Evolutionary conservation across 352 stramenopile species (phyloP), one percentile per base, ranked within the genome.

Genomic region (Phytopythium boreale): DNA sequence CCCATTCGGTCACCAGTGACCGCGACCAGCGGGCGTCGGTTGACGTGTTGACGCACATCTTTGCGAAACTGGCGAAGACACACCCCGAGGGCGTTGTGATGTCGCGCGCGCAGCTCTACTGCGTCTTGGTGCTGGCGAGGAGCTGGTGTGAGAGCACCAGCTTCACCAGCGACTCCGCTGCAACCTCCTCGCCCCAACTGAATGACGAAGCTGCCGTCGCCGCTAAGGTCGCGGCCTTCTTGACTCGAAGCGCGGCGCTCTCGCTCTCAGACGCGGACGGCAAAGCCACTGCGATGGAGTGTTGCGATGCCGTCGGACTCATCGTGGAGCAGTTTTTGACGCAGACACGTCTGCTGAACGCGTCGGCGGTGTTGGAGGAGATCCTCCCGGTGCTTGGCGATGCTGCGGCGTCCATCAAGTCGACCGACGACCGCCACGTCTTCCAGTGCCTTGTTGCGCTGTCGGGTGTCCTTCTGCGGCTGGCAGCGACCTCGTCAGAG

Each of bases 391-490:
- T 73, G 53, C 64, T 82, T 14, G 46, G 59, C 3, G 61, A 72
- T 34, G 66, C 49, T 17, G 61, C 68, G 62, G 62, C 72, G 52
- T 58, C 61, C 24, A 46, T 75, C 19, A 27, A 67, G 67, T 29
- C 66, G 39, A 76, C 22, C 43, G 27, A 34, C n/a, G 39, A 62
- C 4, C 12, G 37, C 2, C 37, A 55, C 44, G 63, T 57, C 43
- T 84, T 76, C 43, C 39, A 69, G 20, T 55, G 61, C 9, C 84
- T 87, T 60, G 63, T 77, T n/a, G 62, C 46, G 34, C 60, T 87
- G 27, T 77, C 66, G 22, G 52, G 64, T 15, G 64, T 70, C 19
- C 64, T 87, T 11, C 52, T 88, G 11, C 67, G 69, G 53, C 53
- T 83, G 2, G 64, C 66, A 29, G 61, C 52, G n/a, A 66, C 66